Evolutionary conservation across 2,329 filamentous ascomycete genomes (phyloP).

Genomic region (Diaporthe helianthi): DNA sequence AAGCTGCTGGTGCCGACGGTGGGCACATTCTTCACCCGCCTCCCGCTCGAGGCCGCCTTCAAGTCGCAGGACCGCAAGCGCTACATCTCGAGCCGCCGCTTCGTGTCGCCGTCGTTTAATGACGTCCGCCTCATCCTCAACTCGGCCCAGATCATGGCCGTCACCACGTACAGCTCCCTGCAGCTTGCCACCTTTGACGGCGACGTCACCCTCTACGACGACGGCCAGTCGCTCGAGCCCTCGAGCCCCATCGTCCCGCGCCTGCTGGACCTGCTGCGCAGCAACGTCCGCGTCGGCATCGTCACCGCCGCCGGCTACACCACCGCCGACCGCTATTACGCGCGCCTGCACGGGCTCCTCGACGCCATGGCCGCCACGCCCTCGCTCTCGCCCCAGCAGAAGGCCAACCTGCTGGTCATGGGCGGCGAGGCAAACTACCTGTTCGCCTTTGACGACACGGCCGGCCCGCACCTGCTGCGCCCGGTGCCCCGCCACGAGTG

Average conservation of each 20-base stretch:
- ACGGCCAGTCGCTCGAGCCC: conserved; percentile 79
- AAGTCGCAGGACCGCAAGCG: conserved; percentile 85
- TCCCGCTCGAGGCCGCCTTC: conserved; percentile 89
- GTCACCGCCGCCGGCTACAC: conserved; percentile 97
- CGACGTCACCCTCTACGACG: conserved; percentile 94
- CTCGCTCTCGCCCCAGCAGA: conserved; percentile 68
- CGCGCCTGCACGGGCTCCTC: conserved; percentile 83
- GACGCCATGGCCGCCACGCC: conserved; percentile 72
- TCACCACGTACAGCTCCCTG: conserved; percentile 76
- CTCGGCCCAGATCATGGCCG: conserved; percentile 90
- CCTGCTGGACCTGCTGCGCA: conserved; percentile 73
- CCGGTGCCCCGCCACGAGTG: conserved; percentile 72
- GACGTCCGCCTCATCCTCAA: conserved; percentile 93
- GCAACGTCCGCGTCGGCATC: conserved; percentile 87
- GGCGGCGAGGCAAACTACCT: conserved; percentile 97
- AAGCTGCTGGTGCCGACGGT: conserved; percentile 90
- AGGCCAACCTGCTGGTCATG: conserved; percentile 86
- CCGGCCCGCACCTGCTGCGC: conserved; percentile 69
- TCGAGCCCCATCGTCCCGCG: conserved; percentile 78
- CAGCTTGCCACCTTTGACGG: conserved; percentile 96
- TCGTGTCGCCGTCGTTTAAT: conserved; percentile 97
- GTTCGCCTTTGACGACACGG: conserved; percentile 73
- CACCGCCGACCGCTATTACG: conserved; percentile 84
- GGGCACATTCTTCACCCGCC: conserved; percentile 90
- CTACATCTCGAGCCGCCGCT: conserved; percentile 87